Percentiles rank a stretch among this genome's conserved stretches.
Evolutionary conservation across 140 eudicot genomes (phyloP).

Genomic region (Bidens hawaiensis): DNA sequence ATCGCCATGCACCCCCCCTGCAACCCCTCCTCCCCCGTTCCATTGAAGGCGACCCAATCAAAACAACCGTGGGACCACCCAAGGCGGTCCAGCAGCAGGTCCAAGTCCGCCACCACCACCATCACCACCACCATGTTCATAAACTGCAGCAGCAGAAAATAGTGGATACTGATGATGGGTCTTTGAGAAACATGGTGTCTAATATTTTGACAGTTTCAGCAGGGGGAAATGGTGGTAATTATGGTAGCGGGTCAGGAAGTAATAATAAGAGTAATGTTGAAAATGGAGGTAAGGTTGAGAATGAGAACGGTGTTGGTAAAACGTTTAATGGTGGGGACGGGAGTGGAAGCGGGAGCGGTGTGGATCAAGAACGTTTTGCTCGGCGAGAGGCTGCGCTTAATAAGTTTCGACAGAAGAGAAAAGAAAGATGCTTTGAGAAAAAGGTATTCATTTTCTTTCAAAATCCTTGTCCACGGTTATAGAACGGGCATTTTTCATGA

Average conservation of each 20-base stretch:
- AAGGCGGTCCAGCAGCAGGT: conserved; percentile 28
- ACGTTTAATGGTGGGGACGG: conserved; percentile 35
- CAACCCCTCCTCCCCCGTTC: conserved; percentile 19
- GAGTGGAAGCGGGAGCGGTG: conserved; percentile 31
- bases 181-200: conserved; percentile 37
- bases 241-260: conserved; percentile 68
- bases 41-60: conserved; percentile 16
- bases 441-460: conserved; percentile 40
- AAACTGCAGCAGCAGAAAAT: conserved; percentile 41
- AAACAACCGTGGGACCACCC: conserved; percentile 5
- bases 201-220: conserved; percentile 17
- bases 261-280: conserved; percentile 56
- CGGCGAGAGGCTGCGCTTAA: conserved; percentile 54
- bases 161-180: conserved; percentile 36
- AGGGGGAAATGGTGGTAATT: conserved; percentile 67
- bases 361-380: conserved; percentile 45
- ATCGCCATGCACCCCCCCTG: conserved; percentile 22
- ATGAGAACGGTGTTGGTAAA: conserved; percentile 34
- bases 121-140: conserved; percentile 70
- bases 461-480: not conserved
- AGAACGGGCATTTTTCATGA: not conserved
- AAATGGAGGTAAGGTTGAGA: conserved; percentile 37
- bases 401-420: conserved; percentile 72
- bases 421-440: conserved; percentile 71
- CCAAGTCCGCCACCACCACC: conserved; percentile 67